Evolutionary conservation across 805 yeast genomes (phyloP).

Genomic region (Metschnikowia continentalis): DNA sequence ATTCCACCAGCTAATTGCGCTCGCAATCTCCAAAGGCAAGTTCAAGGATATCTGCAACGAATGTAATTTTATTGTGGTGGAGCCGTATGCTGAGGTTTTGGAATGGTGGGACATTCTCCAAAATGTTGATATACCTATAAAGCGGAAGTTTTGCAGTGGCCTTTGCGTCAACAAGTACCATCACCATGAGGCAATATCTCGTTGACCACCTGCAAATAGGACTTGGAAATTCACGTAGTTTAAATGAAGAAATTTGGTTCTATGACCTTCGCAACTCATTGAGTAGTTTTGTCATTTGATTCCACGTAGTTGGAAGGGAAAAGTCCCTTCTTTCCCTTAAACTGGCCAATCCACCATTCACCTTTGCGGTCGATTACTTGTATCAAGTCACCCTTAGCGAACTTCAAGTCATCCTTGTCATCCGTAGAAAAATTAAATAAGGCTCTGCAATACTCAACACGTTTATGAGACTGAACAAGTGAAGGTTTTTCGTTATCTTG

Average conservation of each 20-base stretch:
- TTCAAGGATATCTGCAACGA: constrained; percentile 51
- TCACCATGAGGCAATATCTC: neutral
- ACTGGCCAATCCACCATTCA: constrained; percentile 37
- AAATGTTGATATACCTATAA: constrained; percentile 48
- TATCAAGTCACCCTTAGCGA: constrained; percentile 42
- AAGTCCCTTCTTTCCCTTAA: constrained; percentile 24
- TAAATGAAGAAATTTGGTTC: neutral
- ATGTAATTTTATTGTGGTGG: constrained; percentile 47
- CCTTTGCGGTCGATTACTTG: constrained; percentile 28
- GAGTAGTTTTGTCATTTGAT: neutral
- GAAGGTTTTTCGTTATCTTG: neutral
- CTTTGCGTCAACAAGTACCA: constrained; percentile 35
- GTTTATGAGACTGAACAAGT: neutral
- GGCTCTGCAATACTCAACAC: constrained; percentile 31
- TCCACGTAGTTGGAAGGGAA: constrained; percentile 35
- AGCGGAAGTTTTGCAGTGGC: constrained; percentile 53
- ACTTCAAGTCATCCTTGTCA: constrained; percentile 39
- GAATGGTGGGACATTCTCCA: constrained; percentile 67
- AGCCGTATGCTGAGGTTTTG: constrained; percentile 53
- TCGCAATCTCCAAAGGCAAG: constrained; percentile 50
- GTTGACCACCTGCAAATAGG: neutral
- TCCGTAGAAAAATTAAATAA: constrained; percentile 35
- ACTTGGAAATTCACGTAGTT: neutral
- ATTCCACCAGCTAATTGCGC: constrained; percentile 44
- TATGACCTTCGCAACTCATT: neutral